Base-by-base conservation (phyloP, 306 rosid species). In the Spatholobus suberectus region DNA sequence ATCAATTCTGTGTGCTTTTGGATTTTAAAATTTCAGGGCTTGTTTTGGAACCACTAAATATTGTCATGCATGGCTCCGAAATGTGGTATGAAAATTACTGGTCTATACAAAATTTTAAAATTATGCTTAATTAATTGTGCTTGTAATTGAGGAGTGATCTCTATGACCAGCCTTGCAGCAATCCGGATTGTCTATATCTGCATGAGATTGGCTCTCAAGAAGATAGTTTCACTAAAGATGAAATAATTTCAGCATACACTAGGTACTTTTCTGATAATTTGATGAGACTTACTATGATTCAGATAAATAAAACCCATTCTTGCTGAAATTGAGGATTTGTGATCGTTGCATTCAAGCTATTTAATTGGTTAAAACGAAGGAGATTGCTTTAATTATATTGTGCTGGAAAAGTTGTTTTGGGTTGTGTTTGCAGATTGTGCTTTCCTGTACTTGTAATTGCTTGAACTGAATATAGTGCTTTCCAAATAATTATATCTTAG, bases 51-150 rank as follows among this genome's bases (percentile, higher is more conserved):
- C 99, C 72, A 96, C 99, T 46, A 96, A 96, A 82, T 96, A 96
- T 84, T 96, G 99, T 84, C 99, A 96, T 88, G 99, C 99, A 38
- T 96, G 99, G 99, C 91, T 96, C 34, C 92, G 99, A 75, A 96
- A 87, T 80, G 89, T 87, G 98, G 99, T 96, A 92, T 83, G 95
- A 2, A 67, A 69, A n/a, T 73, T 85, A 75, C 32, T 70, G 3
- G 20, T 73, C 38, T 49, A 18, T 59, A 12, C 77, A 4, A 23
- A 70, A 58, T 77, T 79, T 59, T 58, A 3, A 14, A 10, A 18
- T 46, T 83, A 29, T 34, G 44, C 78, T 85, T 80, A 24, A 52
- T 77, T 73, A 27, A 44, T 70, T 52, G 27, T 20, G 49, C 40
- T 63, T 44, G 69, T 63, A 72, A 65, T 72, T 78, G 73, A 78